Conservation (phyloP, 2,329 filamentous ascomycete species). For the Fusarium euwallaceae region DNA sequence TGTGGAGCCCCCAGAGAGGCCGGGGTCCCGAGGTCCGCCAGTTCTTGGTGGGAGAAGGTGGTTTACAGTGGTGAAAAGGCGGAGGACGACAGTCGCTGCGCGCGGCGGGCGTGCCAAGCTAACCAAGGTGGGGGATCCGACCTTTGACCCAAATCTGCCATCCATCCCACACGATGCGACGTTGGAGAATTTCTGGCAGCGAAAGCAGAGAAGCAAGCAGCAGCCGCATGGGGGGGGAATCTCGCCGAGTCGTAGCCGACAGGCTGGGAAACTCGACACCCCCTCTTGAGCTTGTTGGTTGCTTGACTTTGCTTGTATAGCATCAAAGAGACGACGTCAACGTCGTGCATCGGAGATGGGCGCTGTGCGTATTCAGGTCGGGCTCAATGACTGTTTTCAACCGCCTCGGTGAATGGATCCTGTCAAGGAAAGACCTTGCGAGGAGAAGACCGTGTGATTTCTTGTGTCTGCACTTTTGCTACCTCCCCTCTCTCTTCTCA, state of each 20-base stretch:
- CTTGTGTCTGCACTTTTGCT: neutral
- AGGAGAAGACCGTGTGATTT: neutral
- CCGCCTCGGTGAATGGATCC: neutral
- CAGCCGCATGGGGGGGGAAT: conserved; percentile 34
- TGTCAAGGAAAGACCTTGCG: neutral
- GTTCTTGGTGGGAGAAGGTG: conserved; percentile 42
- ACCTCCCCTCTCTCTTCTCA: neutral
- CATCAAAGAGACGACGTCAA: neutral
- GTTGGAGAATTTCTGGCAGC: conserved; percentile 7
- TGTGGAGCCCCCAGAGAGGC: conserved; percentile 28
- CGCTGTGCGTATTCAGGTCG: conserved; percentile 2
- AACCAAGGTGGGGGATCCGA: neutral
- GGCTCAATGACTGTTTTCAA: conserved; percentile 1
- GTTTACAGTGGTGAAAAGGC: conserved; percentile 45
- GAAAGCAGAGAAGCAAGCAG: conserved; percentile 2
- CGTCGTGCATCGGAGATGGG: conserved; percentile 1
- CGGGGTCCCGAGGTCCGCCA: conserved; percentile 41
- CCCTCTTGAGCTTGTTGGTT: conserved; percentile 5
- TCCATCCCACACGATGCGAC: conserved; percentile 15
- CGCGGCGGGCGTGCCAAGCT: neutral
- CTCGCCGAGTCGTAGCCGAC: conserved; percentile 42
- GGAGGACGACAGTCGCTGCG: conserved; percentile 24
- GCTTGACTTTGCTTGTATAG: neutral
- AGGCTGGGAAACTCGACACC: conserved; percentile 23
- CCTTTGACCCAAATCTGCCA: neutral